A percentile compares a stretch with the other conserved stretches of the same genome.
Conservation (phyloP, 257 asterid genomes). For the Verbena officinalis region DNA sequence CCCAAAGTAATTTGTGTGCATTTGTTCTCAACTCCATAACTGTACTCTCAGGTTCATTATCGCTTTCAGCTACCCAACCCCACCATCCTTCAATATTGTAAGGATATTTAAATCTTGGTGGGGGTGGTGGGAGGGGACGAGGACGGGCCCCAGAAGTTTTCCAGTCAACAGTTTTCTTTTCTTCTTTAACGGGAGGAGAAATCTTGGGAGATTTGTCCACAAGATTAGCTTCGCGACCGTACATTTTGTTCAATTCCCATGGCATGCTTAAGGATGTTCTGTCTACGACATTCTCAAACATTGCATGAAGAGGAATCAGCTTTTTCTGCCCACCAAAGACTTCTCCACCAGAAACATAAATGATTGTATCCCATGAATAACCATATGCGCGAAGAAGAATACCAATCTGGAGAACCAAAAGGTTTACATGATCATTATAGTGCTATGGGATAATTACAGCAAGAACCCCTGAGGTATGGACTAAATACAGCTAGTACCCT, state of each 20-base stretch:
- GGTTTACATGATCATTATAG: neutral
- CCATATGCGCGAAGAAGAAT: constrained; percentile 94
- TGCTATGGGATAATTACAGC: too few relatives aligned
- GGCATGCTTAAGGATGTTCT: constrained; percentile 81
- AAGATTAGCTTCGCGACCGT: constrained; percentile 86
- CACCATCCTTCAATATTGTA: constrained; percentile 98
- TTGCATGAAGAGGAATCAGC: constrained; percentile 87
- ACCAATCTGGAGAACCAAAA: constrained; percentile 63
- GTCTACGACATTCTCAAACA: constrained; percentile 93
- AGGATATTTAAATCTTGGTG: constrained; percentile 74
- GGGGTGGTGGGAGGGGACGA: constrained; percentile 96
- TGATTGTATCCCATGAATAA: constrained; percentile 80
- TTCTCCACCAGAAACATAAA: constrained; percentile 91
- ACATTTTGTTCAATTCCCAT: constrained; percentile 71
- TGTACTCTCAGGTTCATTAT: constrained; percentile 92
- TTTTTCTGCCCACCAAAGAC: constrained; percentile 97
- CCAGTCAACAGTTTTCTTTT: constrained; percentile 56
- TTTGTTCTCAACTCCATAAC: constrained; percentile 88
- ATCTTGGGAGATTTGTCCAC: constrained; percentile 51
- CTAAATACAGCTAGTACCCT: too few relatives aligned
- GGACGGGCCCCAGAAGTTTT: constrained; percentile 78
- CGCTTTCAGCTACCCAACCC: constrained; percentile 99
- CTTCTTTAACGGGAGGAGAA: constrained; percentile 53
- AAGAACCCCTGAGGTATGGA: too few relatives aligned
- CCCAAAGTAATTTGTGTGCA: constrained; percentile 94